phyloP scores from a whole-genome alignment of 495 filamentous ascomycete species.

The Immersiella caudata region DNA sequence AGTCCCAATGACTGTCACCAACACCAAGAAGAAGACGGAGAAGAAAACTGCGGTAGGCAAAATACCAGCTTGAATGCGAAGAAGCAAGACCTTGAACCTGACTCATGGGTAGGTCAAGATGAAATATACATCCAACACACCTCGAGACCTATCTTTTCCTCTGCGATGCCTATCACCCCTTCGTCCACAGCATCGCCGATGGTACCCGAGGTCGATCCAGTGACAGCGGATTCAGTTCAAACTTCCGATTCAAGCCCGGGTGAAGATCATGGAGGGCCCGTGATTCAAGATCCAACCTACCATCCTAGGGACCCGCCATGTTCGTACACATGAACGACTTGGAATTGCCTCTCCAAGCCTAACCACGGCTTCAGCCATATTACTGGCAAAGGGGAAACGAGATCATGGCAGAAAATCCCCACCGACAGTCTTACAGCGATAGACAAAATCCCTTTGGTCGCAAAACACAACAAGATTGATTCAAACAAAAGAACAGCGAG shows the following conservation, averaged over 20 bases:
- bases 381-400: no score
- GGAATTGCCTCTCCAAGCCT: no score
- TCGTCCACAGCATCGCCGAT: not conserved
- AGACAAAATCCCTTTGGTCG: not conserved
- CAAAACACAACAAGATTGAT: not conserved
- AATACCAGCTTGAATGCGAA: no score
- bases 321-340: not conserved
- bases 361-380: no score
- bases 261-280: not conserved
- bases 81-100: no score
- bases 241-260: not conserved
- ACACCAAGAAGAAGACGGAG: not conserved
- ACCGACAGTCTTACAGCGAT: no score
- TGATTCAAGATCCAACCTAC: not conserved
- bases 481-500: not conserved
- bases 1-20: not conserved
- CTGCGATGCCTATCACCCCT: not conserved
- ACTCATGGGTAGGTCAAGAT: not conserved
- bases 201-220: no score
- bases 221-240: not conserved
- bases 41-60: not conserved
- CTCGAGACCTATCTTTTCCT: not conserved
- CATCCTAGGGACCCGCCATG: not conserved
- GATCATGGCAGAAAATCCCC: no score
- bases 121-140: not conserved